Conservation (phyloP, 108 stramenopile genomes). For the Fragilaria radians region DNA sequence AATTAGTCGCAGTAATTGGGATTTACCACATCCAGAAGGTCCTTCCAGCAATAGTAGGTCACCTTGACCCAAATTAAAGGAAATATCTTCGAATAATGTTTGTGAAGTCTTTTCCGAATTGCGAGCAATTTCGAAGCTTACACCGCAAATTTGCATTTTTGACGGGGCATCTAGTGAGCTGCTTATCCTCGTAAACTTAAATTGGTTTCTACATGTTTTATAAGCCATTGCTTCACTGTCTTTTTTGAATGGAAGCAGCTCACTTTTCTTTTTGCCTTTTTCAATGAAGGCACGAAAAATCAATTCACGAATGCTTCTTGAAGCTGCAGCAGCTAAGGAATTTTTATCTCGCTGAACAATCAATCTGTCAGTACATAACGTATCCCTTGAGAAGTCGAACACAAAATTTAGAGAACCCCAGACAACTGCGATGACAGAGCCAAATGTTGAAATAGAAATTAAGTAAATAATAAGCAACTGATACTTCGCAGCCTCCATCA, state of each 20-base stretch:
- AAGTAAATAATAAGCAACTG: slow-evolving; percentile 85
- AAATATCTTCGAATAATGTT: neutral
- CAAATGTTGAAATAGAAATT: slow-evolving; percentile 38
- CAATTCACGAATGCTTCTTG: neutral
- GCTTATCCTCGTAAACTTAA: no score
- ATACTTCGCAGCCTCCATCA: slow-evolving; percentile 79
- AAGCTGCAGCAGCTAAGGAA: slow-evolving; percentile 3
- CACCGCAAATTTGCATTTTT: neutral
- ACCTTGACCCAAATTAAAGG: slow-evolving; percentile 11
- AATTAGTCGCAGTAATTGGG: slow-evolving; percentile 60
- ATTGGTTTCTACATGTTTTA: neutral
- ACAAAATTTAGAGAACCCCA: slow-evolving; percentile 39
- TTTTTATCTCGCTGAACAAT: slow-evolving; percentile 10
- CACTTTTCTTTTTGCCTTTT: neutral
- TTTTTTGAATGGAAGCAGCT: neutral
- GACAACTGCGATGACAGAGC: slow-evolving; percentile 27
- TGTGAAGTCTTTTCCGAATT: neutral
- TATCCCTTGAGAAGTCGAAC: slow-evolving; percentile 40
- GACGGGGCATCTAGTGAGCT: neutral
- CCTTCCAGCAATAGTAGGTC: slow-evolving; percentile 31
- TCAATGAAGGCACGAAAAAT: neutral
- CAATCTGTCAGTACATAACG: slow-evolving; percentile 14
- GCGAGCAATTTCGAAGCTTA: neutral
- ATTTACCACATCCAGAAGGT: slow-evolving; percentile 57
- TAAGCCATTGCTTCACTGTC: neutral